These are phyloP conservation scores for Tulasnella sp. DNA, from an alignment of 768 basidiomycete species.

Conservation along the genomic window DNA sequence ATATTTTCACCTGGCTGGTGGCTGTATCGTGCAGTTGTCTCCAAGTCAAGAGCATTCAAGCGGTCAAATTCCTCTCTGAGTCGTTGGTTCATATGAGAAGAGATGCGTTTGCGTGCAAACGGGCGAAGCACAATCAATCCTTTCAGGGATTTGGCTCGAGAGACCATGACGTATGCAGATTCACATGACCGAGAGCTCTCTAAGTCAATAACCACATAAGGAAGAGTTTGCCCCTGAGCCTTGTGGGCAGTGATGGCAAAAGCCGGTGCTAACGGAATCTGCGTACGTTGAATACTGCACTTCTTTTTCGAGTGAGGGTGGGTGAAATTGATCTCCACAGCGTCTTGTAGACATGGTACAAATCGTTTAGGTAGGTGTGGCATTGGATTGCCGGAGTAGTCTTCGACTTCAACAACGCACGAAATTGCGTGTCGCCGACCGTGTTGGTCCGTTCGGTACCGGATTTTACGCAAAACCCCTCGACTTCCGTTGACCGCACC, in stretches of 20 bases:
- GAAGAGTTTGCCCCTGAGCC: constrained; percentile 40
- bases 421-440: constrained; percentile 31
- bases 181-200: constrained; percentile 36
- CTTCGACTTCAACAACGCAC: constrained; percentile 33
- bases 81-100: neutral
- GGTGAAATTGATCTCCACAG: constrained; percentile 29
- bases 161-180: constrained; percentile 45
- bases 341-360: constrained; percentile 33
- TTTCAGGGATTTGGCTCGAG: constrained; percentile 34
- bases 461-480: constrained; percentile 32
- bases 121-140: constrained; percentile 38
- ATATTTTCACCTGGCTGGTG: neutral
- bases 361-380: constrained; percentile 30
- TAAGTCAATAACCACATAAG: neutral
- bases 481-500: constrained; percentile 41
- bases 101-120: constrained; percentile 22
- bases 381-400: constrained; percentile 27
- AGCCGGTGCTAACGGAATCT: constrained; percentile 40
- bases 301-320: constrained; percentile 32
- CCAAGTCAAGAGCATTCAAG: neutral
- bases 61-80: neutral
- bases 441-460: constrained; percentile 31
- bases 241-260: constrained; percentile 44
- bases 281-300: constrained; percentile 34
- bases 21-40: neutral